Evolutionary conservation across 345 rosid genomes (phyloP).

Genomic region (Eucalyptus victrix): DNA sequence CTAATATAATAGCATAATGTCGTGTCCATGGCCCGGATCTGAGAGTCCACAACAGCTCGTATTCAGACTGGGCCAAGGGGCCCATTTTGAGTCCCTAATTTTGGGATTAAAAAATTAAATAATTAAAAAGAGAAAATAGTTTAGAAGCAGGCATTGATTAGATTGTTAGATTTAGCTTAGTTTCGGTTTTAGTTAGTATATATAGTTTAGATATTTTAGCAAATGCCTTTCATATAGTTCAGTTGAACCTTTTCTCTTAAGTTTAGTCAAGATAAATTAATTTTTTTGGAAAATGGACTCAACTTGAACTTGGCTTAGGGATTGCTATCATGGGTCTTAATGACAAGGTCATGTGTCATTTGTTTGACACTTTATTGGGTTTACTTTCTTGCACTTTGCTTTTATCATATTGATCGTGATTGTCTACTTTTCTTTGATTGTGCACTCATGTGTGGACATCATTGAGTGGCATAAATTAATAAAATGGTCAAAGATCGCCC

Average conservation of each 20-base stretch:
- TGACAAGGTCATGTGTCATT: neutral
- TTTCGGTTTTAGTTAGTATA: neutral
- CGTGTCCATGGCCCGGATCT: neutral
- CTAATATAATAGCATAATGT: neutral
- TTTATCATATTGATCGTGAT: neutral
- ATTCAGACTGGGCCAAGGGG: neutral
- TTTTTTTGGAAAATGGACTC: neutral
- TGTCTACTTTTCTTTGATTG: neutral
- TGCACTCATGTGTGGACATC: neutral
- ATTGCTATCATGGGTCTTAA: neutral
- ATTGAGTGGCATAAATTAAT: neutral
- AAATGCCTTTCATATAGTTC: neutral
- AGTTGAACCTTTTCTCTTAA: rapidly evolving
- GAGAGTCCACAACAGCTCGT: neutral
- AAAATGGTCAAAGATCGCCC: neutral
- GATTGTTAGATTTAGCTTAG: neutral
- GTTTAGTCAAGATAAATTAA: too few species aligned
- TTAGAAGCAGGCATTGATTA: neutral
- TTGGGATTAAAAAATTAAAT: neutral
- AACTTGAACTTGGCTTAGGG: neutral
- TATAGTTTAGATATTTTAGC: neutral
- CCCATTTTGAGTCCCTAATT: neutral
- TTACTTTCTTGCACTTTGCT: neutral
- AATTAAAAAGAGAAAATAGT: neutral
- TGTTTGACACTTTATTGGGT: neutral